Evolutionary conservation across 768 basidiomycete species (phyloP).

Genomic region (Austroboletus festivus): DNA sequence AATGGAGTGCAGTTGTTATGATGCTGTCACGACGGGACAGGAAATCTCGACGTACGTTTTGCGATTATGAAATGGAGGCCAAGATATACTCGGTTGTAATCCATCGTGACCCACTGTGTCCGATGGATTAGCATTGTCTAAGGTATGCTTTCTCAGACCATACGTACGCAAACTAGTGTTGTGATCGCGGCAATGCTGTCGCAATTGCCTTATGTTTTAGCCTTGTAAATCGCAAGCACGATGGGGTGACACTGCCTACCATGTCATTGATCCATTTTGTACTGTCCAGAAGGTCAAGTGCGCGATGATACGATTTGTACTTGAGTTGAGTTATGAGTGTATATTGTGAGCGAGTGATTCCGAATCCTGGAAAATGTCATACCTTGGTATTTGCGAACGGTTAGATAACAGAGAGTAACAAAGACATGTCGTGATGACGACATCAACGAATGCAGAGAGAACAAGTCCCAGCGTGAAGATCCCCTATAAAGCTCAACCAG

Average conservation of each 20-base stretch:
- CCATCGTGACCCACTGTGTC: conserved; percentile 20
- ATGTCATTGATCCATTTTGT: conserved; percentile 23
- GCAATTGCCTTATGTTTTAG: background rate
- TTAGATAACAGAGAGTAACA: conserved; percentile 40
- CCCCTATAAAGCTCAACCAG: conserved; percentile 32
- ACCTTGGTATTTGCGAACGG: conserved; percentile 38
- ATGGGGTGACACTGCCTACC: conserved; percentile 5
- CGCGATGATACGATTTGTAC: conserved; percentile 22
- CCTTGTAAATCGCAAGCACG: too few species aligned
- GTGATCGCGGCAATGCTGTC: conserved; percentile 13
- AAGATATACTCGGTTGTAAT: conserved; percentile 23
- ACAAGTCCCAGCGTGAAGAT: conserved; percentile 45
- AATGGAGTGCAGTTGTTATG: background rate
- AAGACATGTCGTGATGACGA: conserved; percentile 43
- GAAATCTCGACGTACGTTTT: conserved; percentile 16
- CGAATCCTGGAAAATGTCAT: background rate
- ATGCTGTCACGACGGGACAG: background rate
- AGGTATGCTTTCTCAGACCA: background rate
- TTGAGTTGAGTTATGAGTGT: background rate
- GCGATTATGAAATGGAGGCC: conserved; percentile 23
- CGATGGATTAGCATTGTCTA: background rate
- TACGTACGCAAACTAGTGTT: conserved; percentile 21
- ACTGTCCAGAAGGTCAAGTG: conserved; percentile 20
- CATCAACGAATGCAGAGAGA: conserved; percentile 44
- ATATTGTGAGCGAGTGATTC: too few species aligned